These are phyloP conservation scores for Chaetomium cochliodes DNA, from an alignment of 495 filamentous ascomycete genomes.

Conservation along the genomic window DNA sequence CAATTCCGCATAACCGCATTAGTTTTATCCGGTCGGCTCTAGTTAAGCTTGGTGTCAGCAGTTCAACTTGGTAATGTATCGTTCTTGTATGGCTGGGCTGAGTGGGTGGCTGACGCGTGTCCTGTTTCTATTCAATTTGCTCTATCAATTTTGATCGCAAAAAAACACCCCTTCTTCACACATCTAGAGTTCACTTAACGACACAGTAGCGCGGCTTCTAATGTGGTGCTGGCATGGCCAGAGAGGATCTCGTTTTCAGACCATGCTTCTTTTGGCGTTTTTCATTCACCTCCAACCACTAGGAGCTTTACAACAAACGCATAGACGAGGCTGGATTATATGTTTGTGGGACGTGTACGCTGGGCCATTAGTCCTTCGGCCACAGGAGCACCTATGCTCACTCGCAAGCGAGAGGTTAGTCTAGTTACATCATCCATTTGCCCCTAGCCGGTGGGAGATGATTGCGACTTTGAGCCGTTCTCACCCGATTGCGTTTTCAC, in stretches of 20 bases:
- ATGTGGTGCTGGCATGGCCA: neutral
- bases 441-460: neutral
- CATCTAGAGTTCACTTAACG: too few relatives aligned
- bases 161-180: too few relatives aligned
- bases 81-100: neutral
- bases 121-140: neutral
- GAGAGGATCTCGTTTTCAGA: neutral
- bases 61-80: neutral
- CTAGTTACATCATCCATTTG: constrained; percentile 8
- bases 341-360: neutral
- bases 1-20: neutral
- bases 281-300: neutral
- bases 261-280: neutral
- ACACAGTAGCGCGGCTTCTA: neutral
- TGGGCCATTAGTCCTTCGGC: neutral
- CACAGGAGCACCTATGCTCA: neutral
- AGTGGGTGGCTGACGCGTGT: neutral
- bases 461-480: neutral
- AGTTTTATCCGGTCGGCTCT: neutral
- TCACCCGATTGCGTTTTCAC: constrained; percentile 21
- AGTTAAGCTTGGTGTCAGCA: neutral
- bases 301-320: too few relatives aligned
- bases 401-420: neutral
- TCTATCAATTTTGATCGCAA: too few relatives aligned
- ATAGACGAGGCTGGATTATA: neutral